Evolutionary conservation across 768 basidiomycete species (phyloP), one percentile per base, ranked within the genome.

Genomic region (Dictyophora rubrovolvata): DNA sequence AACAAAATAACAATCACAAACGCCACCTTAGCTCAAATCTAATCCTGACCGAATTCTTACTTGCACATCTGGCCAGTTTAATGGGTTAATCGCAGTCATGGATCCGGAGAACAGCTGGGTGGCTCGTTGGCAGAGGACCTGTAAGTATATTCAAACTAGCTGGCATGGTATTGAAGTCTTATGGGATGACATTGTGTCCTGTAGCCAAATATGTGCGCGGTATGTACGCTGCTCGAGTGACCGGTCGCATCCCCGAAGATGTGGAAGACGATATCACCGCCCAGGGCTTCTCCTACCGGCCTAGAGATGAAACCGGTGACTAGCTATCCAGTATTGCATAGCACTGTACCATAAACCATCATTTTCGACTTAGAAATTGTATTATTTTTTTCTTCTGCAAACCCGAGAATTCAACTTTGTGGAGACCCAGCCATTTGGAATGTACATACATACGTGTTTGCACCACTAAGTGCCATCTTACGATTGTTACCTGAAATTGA

Each of bases 91-190:
- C 63, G 83, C 93, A 0, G 82, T 93, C 51, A 83, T 93, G 48
- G 83, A 89, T 65, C 87, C 94, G 1, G 85, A 89, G 64, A 79
- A 79, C 52, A 93, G 90, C 69, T 99, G 96, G 96, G 93, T 98
- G 6, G 89, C 90, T 7, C 81, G 89, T 64, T 99, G 94, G 93
- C 94, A 99, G 71, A 75, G 95, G 69, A 92, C 87, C 64, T 83
- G 95, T 94, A 65, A 62, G 86, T 78, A 34, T 21, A 12, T 51
- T 56, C n/a, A n/a, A n/a, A n/a, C n/a, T n/a, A n/a, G 53, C 54
- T 47, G 37, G n/a, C 59, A 12, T 20, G n/a, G 21, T 53, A 63
- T n/a, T 22, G 11, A 23, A 36, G 11, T 4, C 54, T 47, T 33
- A 42, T 36, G 23, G 53, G n/a, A n/a, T n/a, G n/a, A 52, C 52